A percentile compares a stretch with the other conserved stretches of the same genome.
Conservation (phyloP, 2,329 filamentous ascomycete genomes). For the Pseudogymnoascus sp. region DNA sequence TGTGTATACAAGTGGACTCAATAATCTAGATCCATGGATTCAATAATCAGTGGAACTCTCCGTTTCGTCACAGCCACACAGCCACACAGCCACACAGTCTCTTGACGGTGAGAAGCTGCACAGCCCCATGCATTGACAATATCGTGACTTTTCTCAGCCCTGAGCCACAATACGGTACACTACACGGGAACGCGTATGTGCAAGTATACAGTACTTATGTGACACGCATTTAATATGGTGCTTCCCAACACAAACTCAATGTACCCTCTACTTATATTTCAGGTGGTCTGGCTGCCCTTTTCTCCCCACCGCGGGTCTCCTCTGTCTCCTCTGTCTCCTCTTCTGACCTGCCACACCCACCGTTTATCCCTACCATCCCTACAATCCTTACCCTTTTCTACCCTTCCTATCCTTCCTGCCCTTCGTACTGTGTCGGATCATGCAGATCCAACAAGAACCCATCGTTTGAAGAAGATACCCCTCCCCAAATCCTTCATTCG, state of each 20-base stretch:
- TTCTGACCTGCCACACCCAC: conserved; percentile 15
- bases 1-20: background rate
- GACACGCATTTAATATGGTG: background rate
- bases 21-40: no score
- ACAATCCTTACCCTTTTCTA: conserved; percentile 11
- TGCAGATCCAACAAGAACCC: conserved; percentile 16
- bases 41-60: background rate
- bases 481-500: conserved; percentile 7
- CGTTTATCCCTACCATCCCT: conserved; percentile 13
- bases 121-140: background rate
- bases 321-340: conserved; percentile 14
- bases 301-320: background rate
- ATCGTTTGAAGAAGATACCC: conserved; percentile 9
- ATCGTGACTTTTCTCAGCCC: no score
- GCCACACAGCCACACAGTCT: background rate
- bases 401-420: conserved; percentile 13
- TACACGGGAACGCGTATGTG: background rate
- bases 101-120: background rate
- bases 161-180: background rate
- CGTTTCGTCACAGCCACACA: background rate
- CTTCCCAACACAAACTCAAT: background rate
- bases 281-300: background rate
- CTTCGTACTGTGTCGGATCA: conserved; percentile 10
- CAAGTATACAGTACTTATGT: background rate
- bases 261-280: background rate